Evolutionary conservation across 495 filamentous ascomycete species (phyloP).

Genomic region (Jackrogersella multiformis): DNA sequence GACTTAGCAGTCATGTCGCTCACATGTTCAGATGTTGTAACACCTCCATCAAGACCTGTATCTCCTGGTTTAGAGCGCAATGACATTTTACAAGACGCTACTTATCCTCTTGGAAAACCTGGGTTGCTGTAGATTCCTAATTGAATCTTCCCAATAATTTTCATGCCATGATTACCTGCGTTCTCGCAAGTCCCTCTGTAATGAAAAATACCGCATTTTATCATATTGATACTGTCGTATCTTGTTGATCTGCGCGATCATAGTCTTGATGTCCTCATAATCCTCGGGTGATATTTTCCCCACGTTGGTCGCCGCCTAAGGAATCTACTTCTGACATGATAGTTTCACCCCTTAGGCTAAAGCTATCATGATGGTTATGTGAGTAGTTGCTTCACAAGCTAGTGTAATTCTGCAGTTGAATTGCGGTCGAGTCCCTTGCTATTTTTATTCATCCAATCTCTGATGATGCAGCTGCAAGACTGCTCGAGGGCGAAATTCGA

Average conservation of each 20-base stretch:
- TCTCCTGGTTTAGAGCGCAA: conserved; percentile 56
- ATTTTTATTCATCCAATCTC: background rate
- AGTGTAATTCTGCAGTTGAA: background rate
- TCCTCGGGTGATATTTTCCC: conserved; percentile 55
- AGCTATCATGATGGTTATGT: conserved; percentile 5
- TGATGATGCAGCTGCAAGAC: background rate
- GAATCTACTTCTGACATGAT: conserved; percentile 48
- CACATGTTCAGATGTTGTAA: too few species aligned
- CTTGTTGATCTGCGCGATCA: conserved; percentile 58
- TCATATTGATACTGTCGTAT: conserved; percentile 61
- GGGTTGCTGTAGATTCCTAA: conserved; percentile 54
- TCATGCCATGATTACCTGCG: conserved; percentile 58
- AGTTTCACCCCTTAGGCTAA: conserved; percentile 9
- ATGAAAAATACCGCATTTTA: conserved; percentile 53
- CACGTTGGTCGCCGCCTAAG: conserved; percentile 55
- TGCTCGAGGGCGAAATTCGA: background rate
- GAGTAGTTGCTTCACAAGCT: background rate
- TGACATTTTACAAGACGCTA: conserved; percentile 51
- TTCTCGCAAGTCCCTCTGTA: conserved; percentile 54
- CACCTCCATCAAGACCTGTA: conserved; percentile 49
- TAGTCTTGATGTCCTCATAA: conserved; percentile 56
- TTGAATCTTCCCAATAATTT: conserved; percentile 53
- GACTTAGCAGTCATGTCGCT: too few species aligned
- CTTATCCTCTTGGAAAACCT: conserved; percentile 52
- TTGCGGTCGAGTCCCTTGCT: background rate